A percentile compares a stretch with the other conserved stretches of the same genome.
These are phyloP conservation scores for Xanthoconium purpureum DNA, from an alignment of 768 basidiomycete genomes.

Conservation along the genomic window DNA sequence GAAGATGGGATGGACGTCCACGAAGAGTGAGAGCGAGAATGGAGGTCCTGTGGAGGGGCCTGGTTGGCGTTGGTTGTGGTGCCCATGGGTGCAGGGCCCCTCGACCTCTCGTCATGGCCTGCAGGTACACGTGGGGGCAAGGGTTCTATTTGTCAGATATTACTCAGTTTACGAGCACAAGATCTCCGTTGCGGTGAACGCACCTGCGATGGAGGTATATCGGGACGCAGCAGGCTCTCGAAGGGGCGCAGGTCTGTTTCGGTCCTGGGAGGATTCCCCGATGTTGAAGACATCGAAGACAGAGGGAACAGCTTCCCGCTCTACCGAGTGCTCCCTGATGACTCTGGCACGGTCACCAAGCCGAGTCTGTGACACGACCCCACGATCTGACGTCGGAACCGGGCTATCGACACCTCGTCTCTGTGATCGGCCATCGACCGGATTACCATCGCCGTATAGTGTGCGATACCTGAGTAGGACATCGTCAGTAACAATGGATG, in stretches of 20 bases:
- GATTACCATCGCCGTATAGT: background rate
- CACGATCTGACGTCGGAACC: conserved; percentile 1
- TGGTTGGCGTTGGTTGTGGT: conserved; percentile 5
- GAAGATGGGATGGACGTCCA: conserved; percentile 34
- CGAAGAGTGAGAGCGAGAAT: conserved; percentile 22
- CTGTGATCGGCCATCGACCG: background rate
- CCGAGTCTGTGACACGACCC: conserved; percentile 3
- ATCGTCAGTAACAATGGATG: conserved; percentile 17
- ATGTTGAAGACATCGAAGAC: conserved; percentile 32
- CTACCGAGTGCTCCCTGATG: conserved; percentile 19
- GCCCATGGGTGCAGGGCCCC: conserved; percentile 12
- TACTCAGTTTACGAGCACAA: background rate
- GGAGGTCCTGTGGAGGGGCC: conserved; percentile 12
- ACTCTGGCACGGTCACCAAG: conserved; percentile 17
- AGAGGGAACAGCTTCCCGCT: conserved; percentile 23
- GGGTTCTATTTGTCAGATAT: conserved; percentile 15
- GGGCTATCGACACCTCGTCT: conserved; percentile 7
- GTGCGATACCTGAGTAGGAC: conserved; percentile 14
- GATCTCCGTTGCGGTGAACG: background rate
- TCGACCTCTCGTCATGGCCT: conserved; percentile 14
- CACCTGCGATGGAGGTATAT: conserved; percentile 12
- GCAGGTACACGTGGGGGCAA: conserved; percentile 10
- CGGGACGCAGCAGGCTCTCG: conserved; percentile 11
- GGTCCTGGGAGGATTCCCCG: conserved; percentile 18
- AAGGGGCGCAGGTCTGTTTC: conserved; percentile 9